Evolutionary conservation across 352 stramenopile species (phyloP).

Genomic region (Pythium monospermum): DNA sequence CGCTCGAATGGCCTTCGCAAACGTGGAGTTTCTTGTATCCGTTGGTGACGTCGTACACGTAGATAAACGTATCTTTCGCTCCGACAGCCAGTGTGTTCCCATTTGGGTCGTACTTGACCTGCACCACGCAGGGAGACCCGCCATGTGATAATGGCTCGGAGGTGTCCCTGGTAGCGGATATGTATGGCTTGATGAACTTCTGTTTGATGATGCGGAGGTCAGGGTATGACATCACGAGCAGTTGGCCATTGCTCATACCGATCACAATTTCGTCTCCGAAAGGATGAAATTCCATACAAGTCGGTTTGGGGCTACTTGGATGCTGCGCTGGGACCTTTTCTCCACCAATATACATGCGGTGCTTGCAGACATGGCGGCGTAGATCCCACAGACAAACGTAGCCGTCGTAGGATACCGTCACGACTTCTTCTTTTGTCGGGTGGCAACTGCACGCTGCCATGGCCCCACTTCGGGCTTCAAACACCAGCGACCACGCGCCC

Average conservation of each 20-base stretch:
- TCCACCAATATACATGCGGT: conserved; percentile 26
- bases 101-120: conserved; percentile 55
- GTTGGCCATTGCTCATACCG: conserved; percentile 43
- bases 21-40: conserved; percentile 57
- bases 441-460: conserved; percentile 34
- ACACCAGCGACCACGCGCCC: conserved; percentile 45
- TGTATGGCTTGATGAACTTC: conserved; percentile 36
- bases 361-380: conserved; percentile 30
- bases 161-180: background rate
- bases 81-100: conserved; percentile 45
- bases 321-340: conserved; percentile 2
- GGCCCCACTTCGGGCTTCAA: conserved; percentile 42
- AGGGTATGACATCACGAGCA: conserved; percentile 43
- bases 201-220: conserved; percentile 32
- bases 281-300: conserved; percentile 54
- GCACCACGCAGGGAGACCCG: conserved; percentile 17
- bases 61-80: conserved; percentile 57
- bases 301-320: conserved; percentile 22
- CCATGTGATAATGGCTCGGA: conserved; percentile 3
- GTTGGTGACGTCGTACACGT: conserved; percentile 44
- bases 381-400: conserved; percentile 59
- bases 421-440: conserved; percentile 39
- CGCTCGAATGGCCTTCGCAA: conserved; percentile 78
- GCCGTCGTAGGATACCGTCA: conserved; percentile 41
- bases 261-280: conserved; percentile 46